Conservation (phyloP, 495 filamentous ascomycete species). For the Xylaria cubensis region DNA sequence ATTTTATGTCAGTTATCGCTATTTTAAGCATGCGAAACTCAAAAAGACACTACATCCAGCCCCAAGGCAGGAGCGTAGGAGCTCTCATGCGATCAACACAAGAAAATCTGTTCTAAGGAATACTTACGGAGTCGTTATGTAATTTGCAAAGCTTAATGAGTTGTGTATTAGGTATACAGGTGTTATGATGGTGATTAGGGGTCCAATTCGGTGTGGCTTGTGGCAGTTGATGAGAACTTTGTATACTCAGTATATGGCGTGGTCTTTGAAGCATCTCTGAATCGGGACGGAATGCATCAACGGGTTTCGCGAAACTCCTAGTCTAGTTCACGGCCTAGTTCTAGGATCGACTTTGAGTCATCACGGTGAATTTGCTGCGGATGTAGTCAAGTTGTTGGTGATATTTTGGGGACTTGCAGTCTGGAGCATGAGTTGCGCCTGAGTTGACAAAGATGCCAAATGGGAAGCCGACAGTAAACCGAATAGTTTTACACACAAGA, state of each 20-base stretch:
- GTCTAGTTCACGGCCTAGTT: slow-evolving; percentile 28
- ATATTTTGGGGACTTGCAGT: background rate
- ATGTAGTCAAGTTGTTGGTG: background rate
- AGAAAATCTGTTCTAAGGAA: background rate
- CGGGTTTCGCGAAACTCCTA: slow-evolving; percentile 36
- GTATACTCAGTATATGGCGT: slow-evolving; percentile 30
- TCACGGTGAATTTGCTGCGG: slow-evolving; percentile 13
- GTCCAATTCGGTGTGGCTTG: slow-evolving; percentile 25
- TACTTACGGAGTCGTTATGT: slow-evolving; percentile 5
- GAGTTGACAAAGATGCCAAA: background rate
- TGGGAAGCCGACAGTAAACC: background rate
- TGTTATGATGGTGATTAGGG: slow-evolving; percentile 5
- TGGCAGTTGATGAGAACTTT: slow-evolving; percentile 10
- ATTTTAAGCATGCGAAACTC: background rate
- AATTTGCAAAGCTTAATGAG: slow-evolving; percentile 3
- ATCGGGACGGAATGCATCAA: slow-evolving; percentile 39
- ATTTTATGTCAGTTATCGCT: background rate
- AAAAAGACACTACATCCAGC: background rate
- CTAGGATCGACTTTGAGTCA: slow-evolving; percentile 21
- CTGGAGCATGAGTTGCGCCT: background rate
- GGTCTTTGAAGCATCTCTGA: slow-evolving; percentile 44
- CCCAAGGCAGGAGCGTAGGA: background rate
- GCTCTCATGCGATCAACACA: background rate
- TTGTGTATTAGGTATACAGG: slow-evolving; percentile 23
- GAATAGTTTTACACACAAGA: background rate